Conservation (phyloP, 768 basidiomycete genomes). For the Peribolospora kevripleyi region DNA sequence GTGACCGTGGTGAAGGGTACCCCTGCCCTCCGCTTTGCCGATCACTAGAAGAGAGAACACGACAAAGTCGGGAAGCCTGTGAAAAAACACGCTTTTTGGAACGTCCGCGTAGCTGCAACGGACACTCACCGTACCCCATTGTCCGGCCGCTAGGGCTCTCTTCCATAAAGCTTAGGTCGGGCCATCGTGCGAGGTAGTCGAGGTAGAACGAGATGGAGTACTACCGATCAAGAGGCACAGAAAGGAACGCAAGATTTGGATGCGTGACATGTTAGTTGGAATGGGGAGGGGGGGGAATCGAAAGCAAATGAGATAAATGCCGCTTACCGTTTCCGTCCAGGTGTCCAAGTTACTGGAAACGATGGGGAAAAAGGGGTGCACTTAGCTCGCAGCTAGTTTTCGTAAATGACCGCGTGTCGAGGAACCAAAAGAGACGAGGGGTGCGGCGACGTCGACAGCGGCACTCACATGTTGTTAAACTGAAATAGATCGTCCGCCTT, state of each 20-base stretch:
- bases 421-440: neutral
- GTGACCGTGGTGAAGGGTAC: constrained; percentile 36
- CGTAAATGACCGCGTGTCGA: no score
- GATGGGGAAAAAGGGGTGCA: no score
- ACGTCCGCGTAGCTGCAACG: no score
- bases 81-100: no score
- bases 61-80: no score
- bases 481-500: constrained; percentile 12
- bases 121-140: constrained; percentile 89
- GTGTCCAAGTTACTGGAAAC: constrained; percentile 59
- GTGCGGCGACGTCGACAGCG: neutral
- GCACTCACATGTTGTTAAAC: constrained; percentile 10
- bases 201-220: constrained; percentile 76
- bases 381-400: no score
- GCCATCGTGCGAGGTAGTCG: constrained; percentile 70
- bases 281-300: neutral
- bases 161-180: constrained; percentile 64
- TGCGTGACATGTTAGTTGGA: neutral
- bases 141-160: constrained; percentile 55
- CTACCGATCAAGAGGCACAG: constrained; percentile 20
- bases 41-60: constrained; percentile 33
- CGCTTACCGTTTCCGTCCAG: constrained; percentile 83
- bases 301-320: neutral
- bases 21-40: constrained; percentile 67
- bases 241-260: neutral